phyloP scores from a whole-genome alignment of 2,329 filamentous ascomycete genomes.

The Dothistroma septosporum region DNA sequence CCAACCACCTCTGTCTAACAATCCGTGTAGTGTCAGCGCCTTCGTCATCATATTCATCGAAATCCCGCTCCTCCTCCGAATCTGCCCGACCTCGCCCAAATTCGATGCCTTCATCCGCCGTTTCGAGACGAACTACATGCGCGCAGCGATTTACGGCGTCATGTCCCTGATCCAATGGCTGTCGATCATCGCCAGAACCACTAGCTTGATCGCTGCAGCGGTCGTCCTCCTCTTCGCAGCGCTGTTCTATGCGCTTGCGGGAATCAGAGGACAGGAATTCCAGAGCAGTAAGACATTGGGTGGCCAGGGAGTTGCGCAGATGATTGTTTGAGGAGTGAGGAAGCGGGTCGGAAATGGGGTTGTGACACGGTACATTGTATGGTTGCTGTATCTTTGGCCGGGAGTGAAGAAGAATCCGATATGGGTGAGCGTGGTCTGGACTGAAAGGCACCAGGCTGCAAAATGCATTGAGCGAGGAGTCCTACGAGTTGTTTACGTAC shows the following conservation, averaged over 20 bases:
- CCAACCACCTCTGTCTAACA: neutral
- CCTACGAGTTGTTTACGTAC: neutral
- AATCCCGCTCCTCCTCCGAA: constrained; percentile 89
- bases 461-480: neutral
- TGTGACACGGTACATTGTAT: neutral
- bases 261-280: constrained; percentile 77
- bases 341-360: neutral
- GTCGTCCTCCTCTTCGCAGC: constrained; percentile 74
- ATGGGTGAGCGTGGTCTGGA: neutral
- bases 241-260: constrained; percentile 75
- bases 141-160: constrained; percentile 75
- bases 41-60: constrained; percentile 56
- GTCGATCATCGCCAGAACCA: constrained; percentile 61
- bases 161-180: constrained; percentile 85
- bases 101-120: constrained; percentile 88
- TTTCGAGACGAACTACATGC: constrained; percentile 96
- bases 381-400: neutral
- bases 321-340: constrained; percentile 76
- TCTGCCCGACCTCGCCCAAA: constrained; percentile 86
- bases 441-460: neutral
- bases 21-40: constrained; percentile 39
- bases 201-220: constrained; percentile 79
- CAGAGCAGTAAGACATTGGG: constrained; percentile 94
- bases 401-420: neutral
- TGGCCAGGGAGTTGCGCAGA: constrained; percentile 88